Evolutionary conservation across 148 eudicot species (phyloP).

Genomic region (Polygonum maritimum): DNA sequence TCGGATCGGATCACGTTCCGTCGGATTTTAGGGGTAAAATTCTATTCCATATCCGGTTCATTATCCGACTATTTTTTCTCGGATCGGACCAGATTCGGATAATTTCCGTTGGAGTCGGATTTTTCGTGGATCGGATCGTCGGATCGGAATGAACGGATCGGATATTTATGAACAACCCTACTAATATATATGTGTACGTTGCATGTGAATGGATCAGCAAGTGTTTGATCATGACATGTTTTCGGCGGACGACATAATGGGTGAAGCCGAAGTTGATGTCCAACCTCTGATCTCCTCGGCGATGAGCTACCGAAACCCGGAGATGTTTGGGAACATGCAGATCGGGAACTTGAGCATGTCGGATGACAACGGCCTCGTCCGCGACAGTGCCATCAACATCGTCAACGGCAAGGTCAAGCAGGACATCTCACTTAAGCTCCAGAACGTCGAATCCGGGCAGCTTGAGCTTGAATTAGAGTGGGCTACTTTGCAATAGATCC

Average conservation of each 20-base stretch:
- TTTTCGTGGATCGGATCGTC: no score
- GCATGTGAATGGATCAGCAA: conserved; percentile 46
- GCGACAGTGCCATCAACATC: conserved; percentile 74
- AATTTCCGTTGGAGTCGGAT: no score
- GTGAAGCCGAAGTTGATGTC: conserved; percentile 83
- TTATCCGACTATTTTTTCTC: no score
- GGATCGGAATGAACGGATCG: no score
- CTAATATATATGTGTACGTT: no score
- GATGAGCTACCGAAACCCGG: conserved; percentile 69
- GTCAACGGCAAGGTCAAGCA: conserved; percentile 69
- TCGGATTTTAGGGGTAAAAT: no score
- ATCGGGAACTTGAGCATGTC: conserved; percentile 90
- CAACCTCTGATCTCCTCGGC: conserved; percentile 90
- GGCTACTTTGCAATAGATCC: conserved; percentile 56
- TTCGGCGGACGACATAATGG: conserved; percentile 96
- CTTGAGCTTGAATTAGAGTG: conserved; percentile 70
- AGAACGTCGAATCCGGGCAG: conserved; percentile 91
- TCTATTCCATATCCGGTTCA: no score
- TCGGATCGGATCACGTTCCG: no score
- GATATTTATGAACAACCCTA: no score
- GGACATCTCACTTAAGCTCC: conserved; percentile 58
- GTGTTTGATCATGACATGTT: conserved; percentile 86
- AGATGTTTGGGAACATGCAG: conserved; percentile 75
- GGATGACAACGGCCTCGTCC: conserved; percentile 57
- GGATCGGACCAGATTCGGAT: no score